Base-by-base conservation (phyloP, 2,329 filamentous ascomycete species). In the Colletotrichum destructivum region DNA sequence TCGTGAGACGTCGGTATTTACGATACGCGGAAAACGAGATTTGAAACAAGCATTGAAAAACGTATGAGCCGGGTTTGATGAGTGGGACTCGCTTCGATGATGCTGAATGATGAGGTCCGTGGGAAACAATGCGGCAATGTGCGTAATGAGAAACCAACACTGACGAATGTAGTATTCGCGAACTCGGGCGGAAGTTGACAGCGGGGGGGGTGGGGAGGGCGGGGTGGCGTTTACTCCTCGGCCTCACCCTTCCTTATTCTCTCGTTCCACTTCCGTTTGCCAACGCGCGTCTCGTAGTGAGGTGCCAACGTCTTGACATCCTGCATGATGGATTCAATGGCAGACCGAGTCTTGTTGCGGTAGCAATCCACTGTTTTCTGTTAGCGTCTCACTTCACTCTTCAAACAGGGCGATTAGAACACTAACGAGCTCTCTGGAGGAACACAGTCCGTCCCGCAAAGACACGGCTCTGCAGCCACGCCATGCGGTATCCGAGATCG, bases 401-500 rank as follows among this genome's bases (percentile, higher is more conserved):
- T 31, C 7, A 31, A 56, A 35, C 49, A 44, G 40, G 23, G 15
- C 65, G n/a, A 15, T 15, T 15, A 73, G 52, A 59, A 57, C 57
- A 93, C 95, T 91, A 86, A 98, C 95, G 85, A 77, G 95, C 95
- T 86, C 94, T 91, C 82, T 98, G 96, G 77, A 98, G 85, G 81
- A 98, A 98, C 59, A 98, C 87, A 51, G 92, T 94, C 76, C 94
- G 89, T 15, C 93, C 93, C 1, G 95, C 92, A 84, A 98, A 98
- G 13, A 96, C 94, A 78, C 96, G 89, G 80, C 95, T 96, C 84
- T 98, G 96, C 66, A 95, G 92, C 96, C 96, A 99, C 60, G 94
- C 95, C 93, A 99, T 97, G 57, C 96, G 91, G 81, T 97, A 97
- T 2, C 95, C 96, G 56, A 98, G 85, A 79, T 98, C 95, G 79